Evolutionary conservation across 2,329 filamentous ascomycete genomes (phyloP).

Genomic region (Berkeleyomyces basicola): DNA sequence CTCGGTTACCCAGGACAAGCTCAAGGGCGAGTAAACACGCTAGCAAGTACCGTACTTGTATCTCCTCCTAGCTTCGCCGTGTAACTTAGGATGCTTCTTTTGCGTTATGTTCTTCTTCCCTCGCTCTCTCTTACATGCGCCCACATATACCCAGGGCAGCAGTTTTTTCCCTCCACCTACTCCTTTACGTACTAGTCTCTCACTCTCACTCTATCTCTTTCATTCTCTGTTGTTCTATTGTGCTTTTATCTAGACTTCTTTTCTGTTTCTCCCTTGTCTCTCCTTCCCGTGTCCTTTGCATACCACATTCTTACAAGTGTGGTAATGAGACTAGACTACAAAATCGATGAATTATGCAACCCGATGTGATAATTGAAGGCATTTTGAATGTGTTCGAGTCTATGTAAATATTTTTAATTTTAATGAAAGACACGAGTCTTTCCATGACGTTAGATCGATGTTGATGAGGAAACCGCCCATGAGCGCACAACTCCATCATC

Average conservation of each 20-base stretch:
- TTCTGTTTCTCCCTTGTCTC: neutral
- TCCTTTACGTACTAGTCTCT: neutral
- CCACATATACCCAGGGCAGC: neutral
- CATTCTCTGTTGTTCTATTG: neutral
- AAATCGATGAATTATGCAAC: neutral
- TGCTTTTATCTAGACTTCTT: neutral
- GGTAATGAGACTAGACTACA: neutral
- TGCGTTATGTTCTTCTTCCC: neutral
- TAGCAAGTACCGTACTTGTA: too few relatives aligned
- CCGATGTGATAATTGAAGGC: neutral
- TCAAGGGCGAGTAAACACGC: constrained; percentile 43
- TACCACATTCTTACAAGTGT: neutral
- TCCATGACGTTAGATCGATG: neutral
- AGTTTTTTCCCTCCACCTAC: neutral
- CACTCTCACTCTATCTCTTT: neutral
- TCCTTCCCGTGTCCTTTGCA: constrained; percentile 5
- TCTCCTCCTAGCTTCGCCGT: too few relatives aligned
- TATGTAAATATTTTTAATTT: neutral
- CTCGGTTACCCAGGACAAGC: constrained; percentile 48
- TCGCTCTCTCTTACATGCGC: neutral
- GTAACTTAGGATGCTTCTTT: neutral
- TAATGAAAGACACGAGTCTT: neutral
- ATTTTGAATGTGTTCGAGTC: neutral
- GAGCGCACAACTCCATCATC: constrained; percentile 80
- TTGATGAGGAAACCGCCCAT: constrained; percentile 43